Evolutionary conservation across 768 basidiomycete genomes (phyloP), one percentile per base, ranked within the genome.

Genomic region (Favolaschia claudopus): DNA sequence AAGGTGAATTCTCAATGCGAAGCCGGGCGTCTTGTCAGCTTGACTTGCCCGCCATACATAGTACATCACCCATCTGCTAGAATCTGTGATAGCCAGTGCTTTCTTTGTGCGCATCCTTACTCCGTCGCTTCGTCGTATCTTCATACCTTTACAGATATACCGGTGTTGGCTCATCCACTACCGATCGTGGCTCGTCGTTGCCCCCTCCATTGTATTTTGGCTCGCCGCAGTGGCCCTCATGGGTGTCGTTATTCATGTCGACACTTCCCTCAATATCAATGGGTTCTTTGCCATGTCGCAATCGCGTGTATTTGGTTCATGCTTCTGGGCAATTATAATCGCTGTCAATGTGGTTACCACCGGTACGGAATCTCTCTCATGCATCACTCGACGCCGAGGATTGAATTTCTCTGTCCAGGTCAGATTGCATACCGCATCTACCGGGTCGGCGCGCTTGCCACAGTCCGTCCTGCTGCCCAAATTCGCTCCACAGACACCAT

Each of bases 141-240:
- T 51, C 31, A 14, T 22, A n/a, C 39, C 46, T 33, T 4, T 6
- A 29, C 29, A 63, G 62, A 57, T 59, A 45, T 59, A 63, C 42
- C 62, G 62, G 10, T 63, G 57, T 43, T 63, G 62, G 62, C 37
- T 63, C 17, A 32, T 47, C 24, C 37, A 56, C 44, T 7, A 33
- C n/a, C 63, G 58, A 15, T 13, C 45, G 7, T 56, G 31, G 51
- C 44, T 25, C 25, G 33, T 47, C 44, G 33, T 60, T 13, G 37
- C 39, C 2, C 13, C 44, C n/a, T 45, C 63, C 5, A 10, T 47
- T 3, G 37, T 53, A 7, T 49, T 64, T 25, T 60, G 58, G 53
- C 22, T 56, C 13, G 63, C 54, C 13, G 44, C 44, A 14, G 49
- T 55, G 17, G 58, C 45, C 19, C 25, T 56, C 13, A 55, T 64